Base-by-base conservation (phyloP, 108 stramenopile genomes). In the Asterionellopsis glacialis region DNA sequence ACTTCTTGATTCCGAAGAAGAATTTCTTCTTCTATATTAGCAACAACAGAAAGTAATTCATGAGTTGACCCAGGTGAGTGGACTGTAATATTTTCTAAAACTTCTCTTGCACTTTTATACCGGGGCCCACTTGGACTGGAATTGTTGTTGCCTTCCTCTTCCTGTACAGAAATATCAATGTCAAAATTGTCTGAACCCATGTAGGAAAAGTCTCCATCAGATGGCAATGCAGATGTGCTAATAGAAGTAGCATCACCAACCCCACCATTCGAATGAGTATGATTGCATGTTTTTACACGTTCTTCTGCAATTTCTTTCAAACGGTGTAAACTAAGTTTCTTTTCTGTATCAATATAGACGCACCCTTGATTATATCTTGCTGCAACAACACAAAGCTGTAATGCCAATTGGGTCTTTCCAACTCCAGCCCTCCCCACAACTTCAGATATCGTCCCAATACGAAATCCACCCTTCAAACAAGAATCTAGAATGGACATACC, bases 291-390 rank as follows among this genome's bases (percentile, higher is more conserved):
- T 33, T 33, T 33, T 2, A 33, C 33, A 40, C 61, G 40, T 51
- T 63, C 54, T 41, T 45, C 16, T 52, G 66, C 75, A 52, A 93
- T 88, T 58, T 93, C 88, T 26, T 65, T 55, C 38, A 93, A 45
- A 23, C 92, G 72, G 18, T 33, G 42, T 26, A 89, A 58, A 38
- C 70, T 85, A 51, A 93, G 33, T 75, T 89, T 93, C 55, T 66
- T 68, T 74, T 93, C 92, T 11, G 92, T 79, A 59, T 93, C 92
- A 51, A 93, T 74, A 41, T 84, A 93, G 14, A 93, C 73, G 14
- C 74, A 33, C 18, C 87, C 87, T 39, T 81, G 81, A 19, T 70
- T 67, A 1, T 64, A 57, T 27, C 50, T 76, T 21, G 87, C 86
- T n/a, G 89, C 87, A 49, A 66, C 51, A 6, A 87, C 54, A 43